Percentiles rank a stretch among this genome's conserved stretches.
Evolutionary conservation across 441 rosid species (phyloP).

Genomic region (Erodium texanum): DNA sequence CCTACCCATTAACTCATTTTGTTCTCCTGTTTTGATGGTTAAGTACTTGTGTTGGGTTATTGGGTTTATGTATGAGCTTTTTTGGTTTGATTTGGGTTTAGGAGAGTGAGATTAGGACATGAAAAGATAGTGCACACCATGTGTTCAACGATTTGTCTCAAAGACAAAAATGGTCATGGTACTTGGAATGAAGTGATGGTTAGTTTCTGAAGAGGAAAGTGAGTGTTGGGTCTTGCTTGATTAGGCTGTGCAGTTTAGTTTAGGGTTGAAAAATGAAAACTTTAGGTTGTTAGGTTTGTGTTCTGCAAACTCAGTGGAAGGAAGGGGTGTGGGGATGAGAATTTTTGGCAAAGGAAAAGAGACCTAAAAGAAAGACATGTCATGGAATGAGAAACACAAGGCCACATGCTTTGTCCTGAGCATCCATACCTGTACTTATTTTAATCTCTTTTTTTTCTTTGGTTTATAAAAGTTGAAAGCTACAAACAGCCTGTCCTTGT

Average conservation of each 20-base stretch:
- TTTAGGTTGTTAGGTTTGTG: slow-evolving; percentile 1
- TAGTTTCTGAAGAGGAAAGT: neutral
- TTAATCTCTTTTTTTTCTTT: slow-evolving; percentile 16
- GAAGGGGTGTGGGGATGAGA: slow-evolving; percentile 16
- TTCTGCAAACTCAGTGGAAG: neutral
- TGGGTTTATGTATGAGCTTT: neutral
- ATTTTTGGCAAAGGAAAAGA: slow-evolving; percentile 7
- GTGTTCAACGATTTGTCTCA: slow-evolving; percentile 2
- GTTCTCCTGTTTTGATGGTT: neutral
- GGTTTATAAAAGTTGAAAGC: slow-evolving; percentile 23
- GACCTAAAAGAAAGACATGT: slow-evolving; percentile 29
- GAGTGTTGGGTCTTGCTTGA: neutral
- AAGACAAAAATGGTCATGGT: neutral
- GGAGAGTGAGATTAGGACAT: neutral
- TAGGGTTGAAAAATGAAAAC: neutral
- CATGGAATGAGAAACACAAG: slow-evolving; percentile 40
- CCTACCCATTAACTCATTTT: neutral
- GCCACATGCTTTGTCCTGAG: slow-evolving; percentile 35
- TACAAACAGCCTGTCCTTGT: slow-evolving; percentile 37
- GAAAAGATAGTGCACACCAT: neutral
- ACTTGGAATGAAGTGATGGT: neutral
- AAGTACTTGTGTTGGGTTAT: neutral
- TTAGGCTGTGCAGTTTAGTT: neutral
- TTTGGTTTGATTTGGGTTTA: neutral
- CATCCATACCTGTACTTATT: slow-evolving; percentile 26